Percentiles rank a stretch among this genome's conserved stretches.
phyloP scores from a whole-genome alignment of 306 rosid species.

The Quercus parvula region DNA sequence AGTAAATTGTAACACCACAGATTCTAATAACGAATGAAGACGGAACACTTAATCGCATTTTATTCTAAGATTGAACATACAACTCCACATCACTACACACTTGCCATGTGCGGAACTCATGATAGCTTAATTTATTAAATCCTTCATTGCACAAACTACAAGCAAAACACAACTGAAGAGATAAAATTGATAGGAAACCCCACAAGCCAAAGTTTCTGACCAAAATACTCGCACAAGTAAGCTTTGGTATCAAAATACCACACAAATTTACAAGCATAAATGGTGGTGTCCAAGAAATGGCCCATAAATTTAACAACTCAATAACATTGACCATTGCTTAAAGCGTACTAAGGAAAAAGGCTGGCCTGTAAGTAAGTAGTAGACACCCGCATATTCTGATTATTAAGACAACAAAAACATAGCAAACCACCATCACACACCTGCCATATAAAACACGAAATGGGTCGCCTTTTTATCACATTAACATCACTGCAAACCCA shows the following conservation, averaged over 20 bases:
- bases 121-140: background rate
- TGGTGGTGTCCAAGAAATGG: background rate
- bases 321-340: background rate
- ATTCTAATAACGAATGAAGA: background rate
- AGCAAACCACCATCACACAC: background rate
- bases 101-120: background rate
- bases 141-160: background rate
- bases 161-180: background rate
- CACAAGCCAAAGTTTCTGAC: background rate
- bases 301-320: background rate
- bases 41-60: background rate
- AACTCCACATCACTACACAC: conserved; percentile 8
- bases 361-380: background rate
- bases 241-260: background rate
- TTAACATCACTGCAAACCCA: conserved; percentile 11
- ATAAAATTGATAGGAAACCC: background rate
- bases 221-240: background rate
- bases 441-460: conserved; percentile 12
- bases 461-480: conserved; percentile 12
- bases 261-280: background rate
- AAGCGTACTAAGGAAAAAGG: conserved; percentile 12
- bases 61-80: conserved; percentile 16
- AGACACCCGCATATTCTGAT: conserved; percentile 4
- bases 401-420: background rate
- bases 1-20: background rate